Evolutionary conservation across 2,329 filamentous ascomycete genomes (phyloP).

Genomic region (Beauveria caledonica): DNA sequence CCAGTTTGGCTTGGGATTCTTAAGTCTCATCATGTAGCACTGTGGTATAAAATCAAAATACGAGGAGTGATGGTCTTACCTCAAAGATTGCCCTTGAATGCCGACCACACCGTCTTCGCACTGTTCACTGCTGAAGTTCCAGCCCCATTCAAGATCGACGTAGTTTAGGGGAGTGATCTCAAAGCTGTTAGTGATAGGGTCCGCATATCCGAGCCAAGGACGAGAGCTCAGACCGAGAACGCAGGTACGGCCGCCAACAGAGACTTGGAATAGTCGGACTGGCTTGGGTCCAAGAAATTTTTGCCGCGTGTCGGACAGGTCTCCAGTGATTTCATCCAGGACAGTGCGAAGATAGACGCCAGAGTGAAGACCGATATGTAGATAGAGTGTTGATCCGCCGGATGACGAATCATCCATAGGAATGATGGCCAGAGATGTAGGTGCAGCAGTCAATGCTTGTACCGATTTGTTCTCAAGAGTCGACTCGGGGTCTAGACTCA

Average conservation of each 20-base stretch:
- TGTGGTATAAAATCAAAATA: constrained; percentile 24
- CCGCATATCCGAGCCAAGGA: constrained; percentile 93
- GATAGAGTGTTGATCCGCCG: constrained; percentile 79
- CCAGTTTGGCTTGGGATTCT: constrained; percentile 44
- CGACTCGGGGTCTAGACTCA: constrained; percentile 82
- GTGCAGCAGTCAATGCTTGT: constrained; percentile 83
- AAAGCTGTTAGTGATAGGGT: constrained; percentile 78
- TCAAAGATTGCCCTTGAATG: constrained; percentile 78
- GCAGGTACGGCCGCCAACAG: constrained; percentile 73
- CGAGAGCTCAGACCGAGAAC: constrained; percentile 86
- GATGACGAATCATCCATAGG: constrained; percentile 91
- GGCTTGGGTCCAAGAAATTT: constrained; percentile 89
- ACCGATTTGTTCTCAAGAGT: constrained; percentile 91
- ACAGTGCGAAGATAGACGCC: constrained; percentile 94
- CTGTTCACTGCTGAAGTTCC: constrained; percentile 94
- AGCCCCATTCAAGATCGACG: constrained; percentile 80
- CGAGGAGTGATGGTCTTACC: constrained; percentile 47
- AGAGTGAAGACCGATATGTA: constrained; percentile 92
- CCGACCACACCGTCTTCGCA: constrained; percentile 91
- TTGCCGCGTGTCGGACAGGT: constrained; percentile 87
- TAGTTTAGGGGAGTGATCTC: constrained; percentile 90
- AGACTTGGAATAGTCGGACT: constrained; percentile 85
- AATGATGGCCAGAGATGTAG: constrained; percentile 84
- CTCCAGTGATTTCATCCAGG: constrained; percentile 89
- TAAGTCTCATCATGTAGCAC: constrained; percentile 53